Percentiles rank a stretch among this genome's conserved stretches.
These are phyloP conservation scores for Aegilops umbellulata DNA, from an alignment of 176 grass and related monocot genomes.

Conservation along the genomic window DNA sequence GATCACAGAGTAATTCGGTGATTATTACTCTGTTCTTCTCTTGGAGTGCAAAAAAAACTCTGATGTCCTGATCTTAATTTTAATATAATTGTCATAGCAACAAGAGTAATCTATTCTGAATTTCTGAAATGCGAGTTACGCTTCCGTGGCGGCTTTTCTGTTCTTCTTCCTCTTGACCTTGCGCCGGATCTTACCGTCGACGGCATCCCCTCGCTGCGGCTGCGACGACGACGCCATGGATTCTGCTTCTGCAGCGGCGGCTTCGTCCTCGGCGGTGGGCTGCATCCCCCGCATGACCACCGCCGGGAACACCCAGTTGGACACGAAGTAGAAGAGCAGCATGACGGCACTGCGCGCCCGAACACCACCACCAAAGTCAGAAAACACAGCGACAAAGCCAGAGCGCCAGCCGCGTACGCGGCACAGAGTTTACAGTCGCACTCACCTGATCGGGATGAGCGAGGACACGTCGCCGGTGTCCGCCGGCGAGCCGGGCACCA, in stretches of 20 bases:
- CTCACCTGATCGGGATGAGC: slow-evolving; percentile 42
- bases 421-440: neutral
- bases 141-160: slow-evolving; percentile 15
- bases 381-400: neutral
- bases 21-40: neutral
- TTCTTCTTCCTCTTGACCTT: slow-evolving; percentile 37
- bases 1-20: neutral
- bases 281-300: slow-evolving; percentile 32
- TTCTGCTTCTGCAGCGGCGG: neutral
- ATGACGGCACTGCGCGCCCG: slow-evolving; percentile 22
- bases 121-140: neutral
- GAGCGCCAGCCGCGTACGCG: neutral
- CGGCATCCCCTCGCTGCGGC: neutral
- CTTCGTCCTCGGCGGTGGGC: slow-evolving; percentile 10
- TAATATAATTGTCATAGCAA: neutral
- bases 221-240: neutral
- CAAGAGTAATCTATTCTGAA: neutral
- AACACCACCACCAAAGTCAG: neutral
- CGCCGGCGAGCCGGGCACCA: slow-evolving; percentile 39
- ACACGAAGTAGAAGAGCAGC: slow-evolving; percentile 47
- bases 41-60: neutral
- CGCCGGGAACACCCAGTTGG: slow-evolving; percentile 53
- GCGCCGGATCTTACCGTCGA: neutral
- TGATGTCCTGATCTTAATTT: neutral
- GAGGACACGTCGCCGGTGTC: slow-evolving; percentile 46